A percentile compares a stretch with the other conserved stretches of the same genome.
These are phyloP conservation scores for Coniferiporia sulphurascens DNA, from an alignment of 1,284 basidiomycete genomes.

Conservation along the genomic window DNA sequence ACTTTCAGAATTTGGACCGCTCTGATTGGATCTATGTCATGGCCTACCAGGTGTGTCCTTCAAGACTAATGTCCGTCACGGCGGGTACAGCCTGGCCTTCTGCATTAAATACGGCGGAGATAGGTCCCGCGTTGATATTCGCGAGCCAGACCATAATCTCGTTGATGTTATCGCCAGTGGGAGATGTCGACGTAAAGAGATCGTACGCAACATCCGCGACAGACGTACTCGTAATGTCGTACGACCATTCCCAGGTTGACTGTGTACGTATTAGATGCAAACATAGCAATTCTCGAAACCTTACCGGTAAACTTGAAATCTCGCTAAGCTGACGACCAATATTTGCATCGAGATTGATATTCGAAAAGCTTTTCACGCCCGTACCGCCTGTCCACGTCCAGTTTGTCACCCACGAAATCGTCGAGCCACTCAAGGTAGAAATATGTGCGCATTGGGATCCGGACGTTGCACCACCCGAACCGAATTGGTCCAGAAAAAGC, in stretches of 20 bases:
- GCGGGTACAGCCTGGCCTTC: slow-evolving; percentile 35
- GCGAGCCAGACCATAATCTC: slow-evolving; percentile 73
- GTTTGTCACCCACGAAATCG: slow-evolving; percentile 45
- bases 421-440: slow-evolving; percentile 40
- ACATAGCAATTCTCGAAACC: neutral
- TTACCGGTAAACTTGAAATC: slow-evolving; percentile 51
- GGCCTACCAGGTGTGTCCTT: slow-evolving; percentile 44
- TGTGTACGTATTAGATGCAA: slow-evolving; percentile 18
- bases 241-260: slow-evolving; percentile 42
- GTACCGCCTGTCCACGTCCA: slow-evolving; percentile 51
- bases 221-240: slow-evolving; percentile 24
- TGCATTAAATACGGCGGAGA: slow-evolving; percentile 39
- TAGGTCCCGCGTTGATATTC: slow-evolving; percentile 53
- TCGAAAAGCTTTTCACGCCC: slow-evolving; percentile 58
- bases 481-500: slow-evolving; percentile 51
- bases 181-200: slow-evolving; percentile 50
- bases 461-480: slow-evolving; percentile 33
- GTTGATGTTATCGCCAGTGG: slow-evolving; percentile 45
- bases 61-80: slow-evolving; percentile 40
- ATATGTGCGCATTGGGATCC: slow-evolving; percentile 52
- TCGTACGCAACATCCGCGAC: slow-evolving; percentile 56
- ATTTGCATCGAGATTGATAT: slow-evolving; percentile 47
- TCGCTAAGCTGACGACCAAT: slow-evolving; percentile 48
- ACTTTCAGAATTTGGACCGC: slow-evolving; percentile 20
- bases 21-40: neutral